A percentile compares a stretch with the other conserved stretches of the same genome.
Evolutionary conservation across 495 filamentous ascomycete genomes (phyloP).

Genomic region (Margaritispora aquatica): DNA sequence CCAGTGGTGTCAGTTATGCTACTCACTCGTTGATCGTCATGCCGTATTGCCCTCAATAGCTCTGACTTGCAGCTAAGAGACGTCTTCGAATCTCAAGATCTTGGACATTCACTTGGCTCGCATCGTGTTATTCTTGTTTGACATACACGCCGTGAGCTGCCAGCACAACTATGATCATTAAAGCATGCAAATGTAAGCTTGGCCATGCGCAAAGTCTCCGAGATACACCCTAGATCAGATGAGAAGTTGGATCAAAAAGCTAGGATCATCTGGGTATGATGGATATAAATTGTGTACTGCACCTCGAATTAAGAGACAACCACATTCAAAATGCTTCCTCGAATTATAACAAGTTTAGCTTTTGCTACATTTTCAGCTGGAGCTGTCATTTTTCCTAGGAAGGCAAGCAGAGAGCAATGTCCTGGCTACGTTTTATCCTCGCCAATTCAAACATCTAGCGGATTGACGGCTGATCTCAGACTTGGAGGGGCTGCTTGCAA

Average conservation of each 20-base stretch:
- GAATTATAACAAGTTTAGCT: background rate
- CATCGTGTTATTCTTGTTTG: background rate
- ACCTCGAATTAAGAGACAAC: background rate
- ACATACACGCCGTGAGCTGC: background rate
- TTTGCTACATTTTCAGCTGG: background rate
- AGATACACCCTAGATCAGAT: background rate
- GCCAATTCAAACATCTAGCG: constrained; percentile 26
- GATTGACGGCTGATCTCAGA: constrained; percentile 55
- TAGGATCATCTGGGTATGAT: background rate
- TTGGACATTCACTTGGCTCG: background rate
- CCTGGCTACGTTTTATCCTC: background rate
- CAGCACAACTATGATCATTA: background rate
- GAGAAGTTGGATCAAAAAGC: background rate
- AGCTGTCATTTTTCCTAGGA: background rate
- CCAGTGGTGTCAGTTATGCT: too few relatives aligned
- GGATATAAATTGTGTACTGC: background rate
- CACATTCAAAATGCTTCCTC: background rate
- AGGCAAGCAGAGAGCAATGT: background rate
- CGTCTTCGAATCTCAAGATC: too few relatives aligned
- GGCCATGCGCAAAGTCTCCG: background rate
- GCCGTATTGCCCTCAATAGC: background rate
- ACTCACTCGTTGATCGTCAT: background rate
- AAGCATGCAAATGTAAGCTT: background rate
- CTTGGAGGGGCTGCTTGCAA: constrained; percentile 63
- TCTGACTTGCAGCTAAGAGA: too few relatives aligned